Base-by-base conservation (phyloP, 352 stramenopile genomes). In the Globisporangium iwayamae region DNA sequence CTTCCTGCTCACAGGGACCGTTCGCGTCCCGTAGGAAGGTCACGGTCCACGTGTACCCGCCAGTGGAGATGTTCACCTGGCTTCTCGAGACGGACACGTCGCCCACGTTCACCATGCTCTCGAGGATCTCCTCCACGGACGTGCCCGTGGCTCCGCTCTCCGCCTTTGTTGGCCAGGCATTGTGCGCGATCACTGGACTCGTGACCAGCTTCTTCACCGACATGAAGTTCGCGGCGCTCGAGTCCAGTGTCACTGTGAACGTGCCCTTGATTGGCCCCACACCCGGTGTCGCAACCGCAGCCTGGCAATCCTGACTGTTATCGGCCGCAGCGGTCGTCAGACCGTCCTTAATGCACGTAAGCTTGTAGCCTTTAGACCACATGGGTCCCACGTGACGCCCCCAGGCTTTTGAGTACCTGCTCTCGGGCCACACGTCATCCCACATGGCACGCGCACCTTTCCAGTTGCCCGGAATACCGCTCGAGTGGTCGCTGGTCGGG, bases 351-450 rank as follows among this genome's bases (percentile, higher is more conserved):
- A 90, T 74, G 53, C 86, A 94, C 20, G 68, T 62, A 1, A 93
- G 60, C 18, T 65, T 54, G 14, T 83, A 73, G 0, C 68, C 69
- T 1, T 74, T 87, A 1, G 59, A 16, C 5, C 70, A 70, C 46
- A 98, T 80, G 38, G 96, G 85, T 0, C 96, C 96, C 3, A 98
- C 93, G 63, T 99, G 98, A 18, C 95, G 96, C 0, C 96, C 96
- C 96, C 96, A 99, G 4, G 91, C 92, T 68, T 98, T 98, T 2
- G 94, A 98, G 74, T 98, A 98, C 0, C 89, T 87, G 0, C 90
- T 93, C 30, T 87, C 84, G 9, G 74, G 61, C 96, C 96, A 99
- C 22, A 91, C 91, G 60, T 98, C 94, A 41, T 85, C 82, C 78
- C 85, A 97, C 32, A 72, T 75, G 0, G 87, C 83, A 2, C 78